Evolutionary conservation across 1,284 basidiomycete species (phyloP).

Genomic region (Cryptococcus sp.): DNA sequence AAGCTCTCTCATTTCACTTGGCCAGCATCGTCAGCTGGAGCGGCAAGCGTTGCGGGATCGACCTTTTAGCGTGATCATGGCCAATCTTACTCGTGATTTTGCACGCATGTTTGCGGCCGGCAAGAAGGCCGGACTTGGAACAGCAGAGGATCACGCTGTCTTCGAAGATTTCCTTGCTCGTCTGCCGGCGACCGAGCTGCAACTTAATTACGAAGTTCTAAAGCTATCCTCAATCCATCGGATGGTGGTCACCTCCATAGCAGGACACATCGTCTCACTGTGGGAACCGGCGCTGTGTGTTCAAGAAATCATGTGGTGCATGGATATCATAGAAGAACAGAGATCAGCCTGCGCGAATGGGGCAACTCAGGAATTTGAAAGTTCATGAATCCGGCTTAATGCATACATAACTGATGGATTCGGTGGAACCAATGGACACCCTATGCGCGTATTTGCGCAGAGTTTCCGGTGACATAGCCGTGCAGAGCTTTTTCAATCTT

Average conservation of each 20-base stretch:
- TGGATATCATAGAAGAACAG: too few relatives aligned
- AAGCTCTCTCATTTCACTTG: constrained; percentile 11
- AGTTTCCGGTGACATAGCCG: too few relatives aligned
- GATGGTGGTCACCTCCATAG: constrained; percentile 15
- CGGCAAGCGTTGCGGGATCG: constrained; percentile 17
- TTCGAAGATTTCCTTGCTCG: constrained; percentile 11
- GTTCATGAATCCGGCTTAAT: too few relatives aligned
- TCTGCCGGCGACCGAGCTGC: constrained; percentile 15
- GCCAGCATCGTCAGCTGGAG: constrained; percentile 12
- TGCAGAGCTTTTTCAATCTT: too few relatives aligned
- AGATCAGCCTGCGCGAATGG: too few relatives aligned
- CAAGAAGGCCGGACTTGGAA: constrained; percentile 13
- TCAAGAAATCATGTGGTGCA: too few relatives aligned
- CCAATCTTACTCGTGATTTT: constrained; percentile 22
- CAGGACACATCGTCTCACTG: too few relatives aligned
- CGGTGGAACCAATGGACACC: too few relatives aligned
- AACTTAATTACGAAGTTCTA: constrained; percentile 10
- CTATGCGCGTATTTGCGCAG: too few relatives aligned
- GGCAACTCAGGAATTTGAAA: too few relatives aligned
- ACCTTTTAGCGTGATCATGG: constrained; percentile 19
- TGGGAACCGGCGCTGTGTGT: too few relatives aligned
- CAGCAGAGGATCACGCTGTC: constrained; percentile 13
- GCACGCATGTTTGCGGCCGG: constrained; percentile 4
- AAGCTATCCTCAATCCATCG: constrained; percentile 15
- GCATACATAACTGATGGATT: too few relatives aligned